Percentiles rank a stretch among this genome's conserved stretches.
Conservation (phyloP, 495 filamentous ascomycete genomes). For the Tuber melanosporum region DNA sequence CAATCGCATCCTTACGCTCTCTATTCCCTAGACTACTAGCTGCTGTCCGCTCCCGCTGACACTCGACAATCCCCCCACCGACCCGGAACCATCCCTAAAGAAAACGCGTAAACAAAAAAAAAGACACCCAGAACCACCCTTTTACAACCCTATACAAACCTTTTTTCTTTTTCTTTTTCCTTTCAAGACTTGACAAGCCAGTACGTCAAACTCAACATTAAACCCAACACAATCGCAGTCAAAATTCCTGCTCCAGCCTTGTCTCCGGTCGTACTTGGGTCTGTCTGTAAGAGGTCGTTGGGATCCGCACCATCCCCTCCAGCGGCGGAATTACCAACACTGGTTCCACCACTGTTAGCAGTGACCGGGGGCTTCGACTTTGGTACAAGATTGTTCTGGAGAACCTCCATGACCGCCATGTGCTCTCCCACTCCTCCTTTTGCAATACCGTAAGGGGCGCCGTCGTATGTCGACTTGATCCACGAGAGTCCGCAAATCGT, state of each 20-base stretch:
- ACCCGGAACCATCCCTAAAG: background rate
- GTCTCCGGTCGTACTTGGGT: conserved; percentile 41
- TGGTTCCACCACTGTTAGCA: conserved; percentile 57
- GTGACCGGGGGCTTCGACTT: conserved; percentile 50
- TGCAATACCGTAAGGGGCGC: conserved; percentile 39
- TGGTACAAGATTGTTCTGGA: conserved; percentile 51
- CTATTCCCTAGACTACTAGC: background rate
- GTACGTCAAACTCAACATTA: conserved; percentile 43
- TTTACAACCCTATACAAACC: conserved; percentile 1
- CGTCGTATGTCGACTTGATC: conserved; percentile 51
- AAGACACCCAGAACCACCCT: conserved; percentile 1
- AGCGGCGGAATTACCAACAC: conserved; percentile 55
- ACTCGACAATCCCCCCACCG: background rate
- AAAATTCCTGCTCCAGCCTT: conserved; percentile 45
- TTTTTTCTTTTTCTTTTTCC: background rate
- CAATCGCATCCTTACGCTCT: background rate
- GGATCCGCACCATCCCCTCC: conserved; percentile 44
- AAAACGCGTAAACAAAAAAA: background rate
- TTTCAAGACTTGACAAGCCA: conserved; percentile 42
- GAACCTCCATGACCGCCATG: conserved; percentile 54
- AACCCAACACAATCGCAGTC: conserved; percentile 43
- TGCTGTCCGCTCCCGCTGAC: background rate
- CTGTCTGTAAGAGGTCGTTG: conserved; percentile 22
- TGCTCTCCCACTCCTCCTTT: conserved; percentile 52
- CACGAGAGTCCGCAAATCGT: conserved; percentile 62